These are phyloP conservation scores for Fusarium neocosmosporiellum DNA, from an alignment of 2,329 filamentous ascomycete genomes.

Conservation along the genomic window DNA sequence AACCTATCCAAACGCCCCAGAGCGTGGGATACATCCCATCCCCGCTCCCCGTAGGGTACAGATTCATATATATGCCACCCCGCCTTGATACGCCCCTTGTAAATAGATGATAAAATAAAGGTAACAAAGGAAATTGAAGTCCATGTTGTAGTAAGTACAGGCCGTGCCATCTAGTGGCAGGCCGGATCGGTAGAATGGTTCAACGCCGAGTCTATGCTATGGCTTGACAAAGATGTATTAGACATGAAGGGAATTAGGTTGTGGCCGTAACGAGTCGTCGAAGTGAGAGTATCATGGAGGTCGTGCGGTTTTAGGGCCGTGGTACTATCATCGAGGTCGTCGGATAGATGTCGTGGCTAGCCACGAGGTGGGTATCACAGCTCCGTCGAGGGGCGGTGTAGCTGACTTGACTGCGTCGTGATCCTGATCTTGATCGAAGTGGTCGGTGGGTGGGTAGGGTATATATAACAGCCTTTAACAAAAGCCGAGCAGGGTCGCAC, in stretches of 20 bases:
- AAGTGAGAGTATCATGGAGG: slow-evolving; percentile 41
- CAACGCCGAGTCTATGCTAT: slow-evolving; percentile 51
- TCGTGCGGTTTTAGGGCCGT: slow-evolving; percentile 29
- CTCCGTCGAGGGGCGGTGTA: slow-evolving; percentile 3
- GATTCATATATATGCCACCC: slow-evolving; percentile 38
- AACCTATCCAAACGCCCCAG: slow-evolving; percentile 41
- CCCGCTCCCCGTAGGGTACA: slow-evolving; percentile 37
- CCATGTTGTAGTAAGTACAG: slow-evolving; percentile 45
- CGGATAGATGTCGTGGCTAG: slow-evolving; percentile 26
- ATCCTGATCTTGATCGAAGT: slow-evolving; percentile 7
- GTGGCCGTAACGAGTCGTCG: slow-evolving; percentile 39
- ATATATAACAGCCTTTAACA: slow-evolving; percentile 11
- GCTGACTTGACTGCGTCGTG: not conserved
- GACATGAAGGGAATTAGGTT: slow-evolving; percentile 42
- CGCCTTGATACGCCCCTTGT: slow-evolving; percentile 43
- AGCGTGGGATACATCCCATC: slow-evolving; percentile 35
- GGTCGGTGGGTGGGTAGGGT: not conserved
- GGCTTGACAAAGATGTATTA: slow-evolving; percentile 43
- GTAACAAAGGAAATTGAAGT: slow-evolving; percentile 37
- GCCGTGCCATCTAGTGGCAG: slow-evolving; percentile 29
- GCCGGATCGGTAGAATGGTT: slow-evolving; percentile 34
- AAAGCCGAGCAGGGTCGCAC: slow-evolving; percentile 23
- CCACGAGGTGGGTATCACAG: slow-evolving; percentile 24
- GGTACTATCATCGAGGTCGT: slow-evolving; percentile 44
- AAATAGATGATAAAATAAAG: slow-evolving; percentile 34